Percentiles rank a stretch among this genome's conserved stretches.
Conservation (phyloP, 345 rosid species). For the Nasturtium officinale region DNA sequence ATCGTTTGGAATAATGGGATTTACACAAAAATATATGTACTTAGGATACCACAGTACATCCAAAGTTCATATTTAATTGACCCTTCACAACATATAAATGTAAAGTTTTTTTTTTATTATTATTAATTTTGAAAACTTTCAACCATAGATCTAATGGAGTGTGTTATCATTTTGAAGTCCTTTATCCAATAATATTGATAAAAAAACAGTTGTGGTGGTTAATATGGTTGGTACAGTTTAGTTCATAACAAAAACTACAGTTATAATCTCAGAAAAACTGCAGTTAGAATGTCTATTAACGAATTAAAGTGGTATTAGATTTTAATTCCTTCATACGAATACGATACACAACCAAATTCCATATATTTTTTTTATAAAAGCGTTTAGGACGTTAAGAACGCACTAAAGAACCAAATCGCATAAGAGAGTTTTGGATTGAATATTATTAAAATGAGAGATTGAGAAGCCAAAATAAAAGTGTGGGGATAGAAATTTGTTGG, state of each 20-base stretch:
- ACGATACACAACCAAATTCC: neutral
- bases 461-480: conserved; percentile 21
- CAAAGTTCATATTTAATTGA: neutral
- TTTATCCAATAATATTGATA: neutral
- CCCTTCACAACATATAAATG: neutral
- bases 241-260: neutral
- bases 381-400: neutral
- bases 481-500: conserved; percentile 7
- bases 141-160: neutral
- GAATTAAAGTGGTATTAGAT: neutral
- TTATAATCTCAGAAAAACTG: neutral
- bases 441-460: neutral
- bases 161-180: neutral
- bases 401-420: neutral
- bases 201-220: neutral
- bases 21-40: neutral
- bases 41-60: neutral
- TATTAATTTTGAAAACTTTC: neutral
- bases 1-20: conserved; percentile 6
- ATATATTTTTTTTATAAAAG: too few species aligned
- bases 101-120: neutral
- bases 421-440: neutral
- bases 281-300: conserved; percentile 2
- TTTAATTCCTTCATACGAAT: neutral
- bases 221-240: conserved; percentile 29